phyloP scores from a whole-genome alignment of 1,284 basidiomycete genomes.

The Porodaedalea pini region DNA sequence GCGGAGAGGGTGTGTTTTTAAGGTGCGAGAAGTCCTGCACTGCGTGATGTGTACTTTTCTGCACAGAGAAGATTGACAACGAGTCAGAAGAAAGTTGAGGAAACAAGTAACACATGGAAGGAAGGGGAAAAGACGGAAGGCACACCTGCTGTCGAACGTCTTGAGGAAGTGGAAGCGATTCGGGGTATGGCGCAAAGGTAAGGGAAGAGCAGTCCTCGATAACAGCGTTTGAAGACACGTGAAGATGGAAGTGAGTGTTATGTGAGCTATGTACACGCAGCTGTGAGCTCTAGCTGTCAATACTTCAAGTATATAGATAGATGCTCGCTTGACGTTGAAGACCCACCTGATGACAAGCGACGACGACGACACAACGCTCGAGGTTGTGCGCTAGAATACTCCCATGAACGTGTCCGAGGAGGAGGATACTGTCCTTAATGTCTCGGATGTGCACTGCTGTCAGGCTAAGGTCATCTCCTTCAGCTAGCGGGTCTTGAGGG shows the following conservation, averaged over 20 bases:
- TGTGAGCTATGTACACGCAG: conserved; percentile 77
- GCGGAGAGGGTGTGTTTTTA: conserved; percentile 64
- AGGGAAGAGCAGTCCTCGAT: conserved; percentile 68
- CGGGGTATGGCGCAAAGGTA: conserved; percentile 59
- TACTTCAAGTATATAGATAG: not conserved
- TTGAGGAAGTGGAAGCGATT: not conserved
- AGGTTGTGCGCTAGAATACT: conserved; percentile 69
- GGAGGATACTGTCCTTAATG: conserved; percentile 51
- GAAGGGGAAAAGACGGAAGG: not conserved
- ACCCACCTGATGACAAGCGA: conserved; percentile 73
- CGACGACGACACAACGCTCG: conserved; percentile 53
- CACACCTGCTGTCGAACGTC: conserved; percentile 7
- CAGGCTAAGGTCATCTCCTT: conserved; percentile 25
- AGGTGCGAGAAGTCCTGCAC: conserved; percentile 85
- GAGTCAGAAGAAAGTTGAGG: not conserved
- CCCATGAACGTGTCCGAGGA: conserved; percentile 61
- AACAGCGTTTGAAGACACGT: conserved; percentile 64
- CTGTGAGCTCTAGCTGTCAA: conserved; percentile 35
- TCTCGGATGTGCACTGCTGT: conserved; percentile 64
- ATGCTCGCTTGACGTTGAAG: not conserved
- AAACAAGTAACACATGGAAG: not conserved
- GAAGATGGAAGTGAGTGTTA: conserved; percentile 57
- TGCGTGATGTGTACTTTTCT: conserved; percentile 12
- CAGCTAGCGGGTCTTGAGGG: not conserved
- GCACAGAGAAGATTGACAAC: not conserved